Conservation (phyloP, 2,329 filamentous ascomycete species). For the Lomentospora prolificans region DNA sequence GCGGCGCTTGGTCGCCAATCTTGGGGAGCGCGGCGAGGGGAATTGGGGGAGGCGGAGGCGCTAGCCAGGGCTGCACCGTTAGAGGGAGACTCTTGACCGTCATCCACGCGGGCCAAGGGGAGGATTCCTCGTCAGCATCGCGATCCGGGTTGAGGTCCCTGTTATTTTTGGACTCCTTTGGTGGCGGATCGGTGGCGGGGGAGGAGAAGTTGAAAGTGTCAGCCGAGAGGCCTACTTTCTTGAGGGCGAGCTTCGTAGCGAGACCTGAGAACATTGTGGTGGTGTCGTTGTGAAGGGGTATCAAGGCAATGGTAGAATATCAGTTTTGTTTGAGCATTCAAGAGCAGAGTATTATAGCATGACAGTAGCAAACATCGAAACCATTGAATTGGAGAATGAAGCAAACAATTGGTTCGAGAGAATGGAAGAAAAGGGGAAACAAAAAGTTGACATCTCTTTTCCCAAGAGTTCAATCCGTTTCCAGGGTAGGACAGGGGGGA, state of each 20-base stretch:
- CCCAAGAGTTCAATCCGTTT: background rate
- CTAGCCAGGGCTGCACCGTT: slow-evolving; percentile 43
- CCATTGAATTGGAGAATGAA: too few species aligned
- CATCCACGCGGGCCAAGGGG: slow-evolving; percentile 37
- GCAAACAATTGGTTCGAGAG: too few species aligned
- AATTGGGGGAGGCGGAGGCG: slow-evolving; percentile 39
- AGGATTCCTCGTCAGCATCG: slow-evolving; percentile 17
- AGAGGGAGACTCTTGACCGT: slow-evolving; percentile 38
- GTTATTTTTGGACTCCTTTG: background rate
- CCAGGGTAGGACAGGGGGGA: background rate
- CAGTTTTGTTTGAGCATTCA: background rate
- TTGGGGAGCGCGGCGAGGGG: slow-evolving; percentile 33
- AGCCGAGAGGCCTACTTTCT: slow-evolving; percentile 43
- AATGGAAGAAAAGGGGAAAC: background rate
- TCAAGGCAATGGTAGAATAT: background rate
- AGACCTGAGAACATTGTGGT: slow-evolving; percentile 44
- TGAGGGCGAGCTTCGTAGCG: slow-evolving; percentile 48
- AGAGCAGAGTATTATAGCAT: too few species aligned
- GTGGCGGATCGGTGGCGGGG: slow-evolving; percentile 14
- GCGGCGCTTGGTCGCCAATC: slow-evolving; percentile 37
- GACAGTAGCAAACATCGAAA: too few species aligned
- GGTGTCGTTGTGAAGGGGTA: background rate
- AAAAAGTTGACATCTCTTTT: background rate
- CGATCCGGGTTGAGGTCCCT: slow-evolving; percentile 10
- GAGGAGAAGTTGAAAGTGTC: slow-evolving; percentile 33